Percentiles rank a stretch among this genome's conserved stretches.
phyloP scores from a whole-genome alignment of 768 basidiomycete genomes.

The Auricularia sp. region DNA sequence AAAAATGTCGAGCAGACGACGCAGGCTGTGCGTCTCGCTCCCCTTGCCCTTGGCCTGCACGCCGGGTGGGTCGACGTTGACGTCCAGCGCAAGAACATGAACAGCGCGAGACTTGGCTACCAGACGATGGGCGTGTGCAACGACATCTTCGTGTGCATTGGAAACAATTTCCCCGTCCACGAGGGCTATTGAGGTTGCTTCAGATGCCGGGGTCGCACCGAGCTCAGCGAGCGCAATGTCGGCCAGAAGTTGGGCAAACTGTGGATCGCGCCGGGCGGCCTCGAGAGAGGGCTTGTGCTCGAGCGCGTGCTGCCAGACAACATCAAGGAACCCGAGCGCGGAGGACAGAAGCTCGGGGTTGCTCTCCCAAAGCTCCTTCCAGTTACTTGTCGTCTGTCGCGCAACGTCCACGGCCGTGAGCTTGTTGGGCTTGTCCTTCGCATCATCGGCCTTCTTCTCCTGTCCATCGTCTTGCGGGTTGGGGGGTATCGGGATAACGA shows the following conservation, averaged over 20 bases:
- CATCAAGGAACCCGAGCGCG: conserved; percentile 63
- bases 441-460: conserved; percentile 16
- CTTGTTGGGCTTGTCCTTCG: conserved; percentile 15
- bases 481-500: conserved; percentile 33
- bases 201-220: conserved; percentile 63
- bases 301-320: conserved; percentile 70
- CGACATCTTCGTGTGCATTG: conserved; percentile 49
- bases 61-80: conserved; percentile 44
- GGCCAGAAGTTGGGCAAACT: conserved; percentile 64
- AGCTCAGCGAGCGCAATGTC: conserved; percentile 57
- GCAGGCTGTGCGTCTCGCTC: conserved; percentile 11
- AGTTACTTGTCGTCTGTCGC: conserved; percentile 50
- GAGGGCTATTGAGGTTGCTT: conserved; percentile 36
- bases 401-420: conserved; percentile 60
- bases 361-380: conserved; percentile 67
- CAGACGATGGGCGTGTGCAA: conserved; percentile 55
- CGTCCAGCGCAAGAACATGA: conserved; percentile 64
- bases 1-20: conserved; percentile 32
- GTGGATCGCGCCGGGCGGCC: conserved; percentile 40
- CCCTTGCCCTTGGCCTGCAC: conserved; percentile 17
- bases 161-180: conserved; percentile 44
- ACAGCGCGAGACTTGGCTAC: conserved; percentile 66
- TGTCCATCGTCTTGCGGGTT: conserved; percentile 21
- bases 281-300: conserved; percentile 59
- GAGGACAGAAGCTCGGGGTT: conserved; percentile 69